Percentiles rank a stretch among this genome's conserved stretches.
Evolutionary conservation across 208 protist species (phyloP).

Genomic region (Leishmania tropica): DNA sequence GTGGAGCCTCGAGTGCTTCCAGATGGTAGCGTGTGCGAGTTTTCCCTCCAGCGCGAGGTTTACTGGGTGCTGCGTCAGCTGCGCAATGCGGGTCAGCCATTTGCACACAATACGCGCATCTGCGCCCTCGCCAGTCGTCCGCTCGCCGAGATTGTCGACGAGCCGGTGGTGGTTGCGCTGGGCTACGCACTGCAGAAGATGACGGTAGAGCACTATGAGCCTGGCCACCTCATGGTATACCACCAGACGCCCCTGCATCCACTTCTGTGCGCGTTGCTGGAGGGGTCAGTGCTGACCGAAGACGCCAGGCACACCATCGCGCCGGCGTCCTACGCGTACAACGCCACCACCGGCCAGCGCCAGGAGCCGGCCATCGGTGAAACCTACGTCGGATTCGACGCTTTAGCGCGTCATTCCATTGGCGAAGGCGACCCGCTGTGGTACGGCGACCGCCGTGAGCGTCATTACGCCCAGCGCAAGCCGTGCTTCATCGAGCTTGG

Average conservation of each 20-base stretch:
- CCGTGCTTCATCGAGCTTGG: slow-evolving; percentile 87
- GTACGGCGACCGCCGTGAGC: slow-evolving; percentile 29
- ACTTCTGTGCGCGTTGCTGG: slow-evolving; percentile 66
- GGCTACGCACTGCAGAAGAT: slow-evolving; percentile 75
- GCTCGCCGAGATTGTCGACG: slow-evolving; percentile 51
- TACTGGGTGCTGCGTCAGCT: slow-evolving; percentile 87
- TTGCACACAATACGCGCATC: slow-evolving; percentile 81
- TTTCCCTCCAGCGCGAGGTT: slow-evolving; percentile 66
- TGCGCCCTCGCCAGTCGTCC: slow-evolving; percentile 60
- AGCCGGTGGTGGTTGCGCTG: slow-evolving; percentile 72
- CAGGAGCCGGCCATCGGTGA: slow-evolving; percentile 61
- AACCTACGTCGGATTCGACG: slow-evolving; percentile 69
- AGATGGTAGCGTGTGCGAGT: slow-evolving; percentile 55
- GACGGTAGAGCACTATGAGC: slow-evolving; percentile 72
- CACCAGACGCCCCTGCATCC: slow-evolving; percentile 79
- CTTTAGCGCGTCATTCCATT: slow-evolving; percentile 44
- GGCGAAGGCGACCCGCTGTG: slow-evolving; percentile 68
- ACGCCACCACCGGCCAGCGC: slow-evolving; percentile 58
- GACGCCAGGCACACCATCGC: slow-evolving; percentile 60
- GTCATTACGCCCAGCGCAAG: slow-evolving; percentile 63
- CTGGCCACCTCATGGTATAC: slow-evolving; percentile 83
- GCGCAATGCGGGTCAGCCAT: slow-evolving; percentile 64
- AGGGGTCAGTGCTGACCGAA: slow-evolving; percentile 56
- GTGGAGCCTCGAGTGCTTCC: slow-evolving; percentile 51
- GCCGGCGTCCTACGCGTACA: slow-evolving; percentile 76